Evolutionary conservation across 2,329 filamentous ascomycete genomes (phyloP).

Genomic region (Stagonosporopsis rhizophila): DNA sequence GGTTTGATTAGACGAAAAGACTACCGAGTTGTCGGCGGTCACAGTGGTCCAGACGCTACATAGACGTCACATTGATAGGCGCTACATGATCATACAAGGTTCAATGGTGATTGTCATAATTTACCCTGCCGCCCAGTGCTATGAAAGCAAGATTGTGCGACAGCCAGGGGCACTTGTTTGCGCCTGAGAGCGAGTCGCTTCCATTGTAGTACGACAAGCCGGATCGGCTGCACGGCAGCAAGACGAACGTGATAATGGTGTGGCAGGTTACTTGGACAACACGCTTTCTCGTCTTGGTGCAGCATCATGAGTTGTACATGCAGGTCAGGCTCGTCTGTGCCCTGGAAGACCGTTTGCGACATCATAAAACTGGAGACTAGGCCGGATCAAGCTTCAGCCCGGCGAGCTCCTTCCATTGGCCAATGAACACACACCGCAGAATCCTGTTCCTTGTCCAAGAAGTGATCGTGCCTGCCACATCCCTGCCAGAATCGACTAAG

Average conservation of each 20-base stretch:
- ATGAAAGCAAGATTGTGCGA: constrained; percentile 17
- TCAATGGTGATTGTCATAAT: constrained; percentile 24
- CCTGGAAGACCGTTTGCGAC: constrained; percentile 18
- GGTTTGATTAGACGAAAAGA: constrained; percentile 25
- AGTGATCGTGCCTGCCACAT: constrained; percentile 26
- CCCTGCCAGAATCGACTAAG: constrained; percentile 19
- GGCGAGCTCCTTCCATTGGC: constrained; percentile 20
- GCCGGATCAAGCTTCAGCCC: constrained; percentile 9
- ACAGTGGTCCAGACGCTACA: constrained; percentile 14
- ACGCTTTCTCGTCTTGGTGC: constrained; percentile 5
- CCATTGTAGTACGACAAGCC: constrained; percentile 10
- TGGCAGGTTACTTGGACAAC: constrained; percentile 21
- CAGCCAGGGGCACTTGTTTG: constrained; percentile 13
- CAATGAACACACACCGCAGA: constrained; percentile 18
- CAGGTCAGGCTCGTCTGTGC: constrained; percentile 15
- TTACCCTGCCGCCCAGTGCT: constrained; percentile 14
- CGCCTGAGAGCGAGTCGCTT: constrained; percentile 11
- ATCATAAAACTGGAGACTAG: constrained; percentile 29
- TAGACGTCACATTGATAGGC: constrained; percentile 24
- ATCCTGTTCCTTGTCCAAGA: constrained; percentile 19
- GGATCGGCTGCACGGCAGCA: constrained; percentile 10
- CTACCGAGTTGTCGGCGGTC: constrained; percentile 5
- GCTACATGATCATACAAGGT: constrained; percentile 29
- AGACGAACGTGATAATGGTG: constrained; percentile 12
- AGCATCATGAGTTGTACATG: constrained; percentile 28